These are phyloP conservation scores for Boletus albobrunnescens DNA, from an alignment of 1,284 basidiomycete genomes.

Conservation along the genomic window DNA sequence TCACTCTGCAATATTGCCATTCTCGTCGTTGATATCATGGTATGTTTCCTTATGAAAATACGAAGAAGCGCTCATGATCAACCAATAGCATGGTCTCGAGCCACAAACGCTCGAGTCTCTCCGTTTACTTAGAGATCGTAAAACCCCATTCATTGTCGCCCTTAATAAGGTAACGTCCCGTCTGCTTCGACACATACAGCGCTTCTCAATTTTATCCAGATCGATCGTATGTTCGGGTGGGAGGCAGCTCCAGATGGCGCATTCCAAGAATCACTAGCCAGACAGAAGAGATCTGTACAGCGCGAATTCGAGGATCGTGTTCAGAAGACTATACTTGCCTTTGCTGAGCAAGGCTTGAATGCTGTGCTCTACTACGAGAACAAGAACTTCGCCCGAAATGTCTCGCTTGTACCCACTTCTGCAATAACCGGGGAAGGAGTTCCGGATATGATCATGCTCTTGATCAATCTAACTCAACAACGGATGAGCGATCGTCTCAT, in stretches of 20 bases:
- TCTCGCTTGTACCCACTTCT: slow-evolving; percentile 96
- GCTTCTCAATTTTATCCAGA: slow-evolving; percentile 45
- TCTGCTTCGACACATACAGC: slow-evolving; percentile 2
- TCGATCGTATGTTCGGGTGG: slow-evolving; percentile 98
- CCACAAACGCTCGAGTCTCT: slow-evolving; percentile 97
- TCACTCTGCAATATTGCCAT: slow-evolving; percentile 99
- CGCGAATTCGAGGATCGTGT: slow-evolving; percentile 93
- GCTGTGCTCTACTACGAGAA: slow-evolving; percentile 96
- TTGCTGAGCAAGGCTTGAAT: slow-evolving; percentile 97
- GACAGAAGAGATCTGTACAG: slow-evolving; percentile 78
- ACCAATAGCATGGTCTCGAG: slow-evolving; percentile 87
- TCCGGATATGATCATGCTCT: slow-evolving; percentile 99
- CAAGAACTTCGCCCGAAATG: slow-evolving; percentile 91
- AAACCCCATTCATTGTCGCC: slow-evolving; percentile 99
- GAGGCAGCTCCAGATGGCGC: slow-evolving; percentile 86
- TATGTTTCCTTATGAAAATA: slow-evolving; percentile 32
- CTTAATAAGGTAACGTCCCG: slow-evolving; percentile 80
- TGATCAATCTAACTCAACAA: slow-evolving; percentile 96
- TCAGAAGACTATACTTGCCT: slow-evolving; percentile 83
- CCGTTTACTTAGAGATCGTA: slow-evolving; percentile 86
- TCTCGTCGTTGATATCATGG: slow-evolving; percentile 98
- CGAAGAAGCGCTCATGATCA: slow-evolving; percentile 13
- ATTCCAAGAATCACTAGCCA: slow-evolving; percentile 89
- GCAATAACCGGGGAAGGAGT: slow-evolving; percentile 98
- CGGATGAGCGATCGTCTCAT: slow-evolving; percentile 97